Conservation (phyloP, 768 basidiomycete genomes). For the Hypholoma fasciculare region DNA sequence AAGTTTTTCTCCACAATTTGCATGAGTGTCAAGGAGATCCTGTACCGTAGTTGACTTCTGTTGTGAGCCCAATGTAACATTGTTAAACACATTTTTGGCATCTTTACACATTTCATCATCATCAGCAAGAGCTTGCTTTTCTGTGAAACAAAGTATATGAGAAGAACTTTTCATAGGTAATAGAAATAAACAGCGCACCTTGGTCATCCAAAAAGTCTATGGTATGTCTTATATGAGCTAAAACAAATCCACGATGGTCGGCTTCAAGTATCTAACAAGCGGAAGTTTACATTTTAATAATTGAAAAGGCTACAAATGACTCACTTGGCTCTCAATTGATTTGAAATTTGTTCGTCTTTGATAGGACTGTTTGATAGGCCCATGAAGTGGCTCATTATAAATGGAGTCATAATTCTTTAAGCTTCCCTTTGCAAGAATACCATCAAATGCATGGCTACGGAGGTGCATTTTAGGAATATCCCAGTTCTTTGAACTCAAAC, state of each 20-base stretch:
- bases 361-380: conserved; percentile 26
- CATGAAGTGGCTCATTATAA: conserved; percentile 31
- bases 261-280: conserved; percentile 18
- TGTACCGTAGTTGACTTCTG: not conserved
- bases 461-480: conserved; percentile 37
- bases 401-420: conserved; percentile 29
- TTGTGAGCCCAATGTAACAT: not conserved
- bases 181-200: no score
- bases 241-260: conserved; percentile 12
- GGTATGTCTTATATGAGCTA: conserved; percentile 12
- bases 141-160: not conserved
- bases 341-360: conserved; percentile 28
- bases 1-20: not conserved
- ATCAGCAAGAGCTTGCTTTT: not conserved
- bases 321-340: conserved; percentile 30
- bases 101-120: not conserved
- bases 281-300: not conserved
- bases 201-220: conserved; percentile 8
- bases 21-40: not conserved
- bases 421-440: conserved; percentile 34
- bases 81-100: not conserved
- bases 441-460: conserved; percentile 28
- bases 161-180: not conserved
- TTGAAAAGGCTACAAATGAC: not conserved
- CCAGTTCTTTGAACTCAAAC: conserved; percentile 25